Conservation (phyloP, 2,329 filamentous ascomycete genomes). For the Coniella lustricola region DNA sequence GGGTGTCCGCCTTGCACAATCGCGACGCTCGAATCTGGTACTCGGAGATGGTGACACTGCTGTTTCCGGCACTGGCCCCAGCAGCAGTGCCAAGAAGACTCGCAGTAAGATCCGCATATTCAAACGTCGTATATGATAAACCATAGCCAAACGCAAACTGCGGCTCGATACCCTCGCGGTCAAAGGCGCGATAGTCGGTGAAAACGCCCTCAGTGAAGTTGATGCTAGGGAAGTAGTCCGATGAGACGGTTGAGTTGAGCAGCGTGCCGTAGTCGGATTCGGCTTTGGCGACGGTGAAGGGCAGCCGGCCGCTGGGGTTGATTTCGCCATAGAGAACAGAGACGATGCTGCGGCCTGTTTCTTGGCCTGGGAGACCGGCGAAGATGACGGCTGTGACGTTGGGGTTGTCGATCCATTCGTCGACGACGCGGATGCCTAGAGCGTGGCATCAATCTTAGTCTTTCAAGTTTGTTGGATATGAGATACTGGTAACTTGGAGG, state of each 20-base stretch:
- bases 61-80: neutral
- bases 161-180: constrained; percentile 57
- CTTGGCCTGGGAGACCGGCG: constrained; percentile 58
- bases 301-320: constrained; percentile 69
- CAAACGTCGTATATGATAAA: constrained; percentile 72
- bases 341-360: constrained; percentile 54
- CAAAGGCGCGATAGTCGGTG: constrained; percentile 75
- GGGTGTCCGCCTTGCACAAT: constrained; percentile 56
- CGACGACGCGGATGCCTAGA: constrained; percentile 48
- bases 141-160: constrained; percentile 79
- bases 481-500: constrained; percentile 68
- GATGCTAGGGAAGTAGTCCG: constrained; percentile 51
- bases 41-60: constrained; percentile 30
- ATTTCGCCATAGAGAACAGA: constrained; percentile 76
- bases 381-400: constrained; percentile 60
- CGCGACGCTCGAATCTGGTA: constrained; percentile 30
- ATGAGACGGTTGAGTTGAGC: constrained; percentile 33
- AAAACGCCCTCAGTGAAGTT: constrained; percentile 71
- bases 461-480: no score
- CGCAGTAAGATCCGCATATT: no score
- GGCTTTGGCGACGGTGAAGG: constrained; percentile 65
- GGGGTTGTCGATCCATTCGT: constrained; percentile 55
- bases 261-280: constrained; percentile 60
- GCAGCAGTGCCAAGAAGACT: no score
- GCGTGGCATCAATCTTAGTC: no score